phyloP scores from a whole-genome alignment of 1,284 basidiomycete species.

The Ganoderma lingzhi region DNA sequence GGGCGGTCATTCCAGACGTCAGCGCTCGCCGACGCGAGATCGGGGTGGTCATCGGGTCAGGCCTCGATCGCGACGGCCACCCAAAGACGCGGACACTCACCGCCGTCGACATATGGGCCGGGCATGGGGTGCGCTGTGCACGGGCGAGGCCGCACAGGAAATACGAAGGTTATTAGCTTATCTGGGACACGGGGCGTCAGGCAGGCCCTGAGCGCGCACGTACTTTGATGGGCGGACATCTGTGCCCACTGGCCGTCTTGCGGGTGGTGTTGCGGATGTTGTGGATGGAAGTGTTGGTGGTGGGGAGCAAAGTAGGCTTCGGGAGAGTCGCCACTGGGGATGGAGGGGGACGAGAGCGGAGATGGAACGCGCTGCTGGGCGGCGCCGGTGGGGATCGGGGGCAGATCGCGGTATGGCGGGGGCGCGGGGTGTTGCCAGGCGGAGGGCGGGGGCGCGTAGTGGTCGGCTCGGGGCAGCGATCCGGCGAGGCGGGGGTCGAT shows the following conservation, averaged over 20 bases:
- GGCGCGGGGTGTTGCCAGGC: slow-evolving; percentile 25
- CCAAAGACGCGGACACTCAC: slow-evolving; percentile 20
- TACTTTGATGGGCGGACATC: slow-evolving; percentile 21
- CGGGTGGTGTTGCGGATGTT: slow-evolving; percentile 4
- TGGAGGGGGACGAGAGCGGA: slow-evolving; percentile 31
- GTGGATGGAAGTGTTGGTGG: slow-evolving; percentile 8
- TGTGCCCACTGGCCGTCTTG: slow-evolving; percentile 26
- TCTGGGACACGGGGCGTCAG: slow-evolving; percentile 4
- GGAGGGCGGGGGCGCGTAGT: slow-evolving; percentile 20
- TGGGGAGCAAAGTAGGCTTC: slow-evolving; percentile 28
- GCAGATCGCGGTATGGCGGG: slow-evolving; percentile 26
- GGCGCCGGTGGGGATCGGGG: slow-evolving; percentile 13
- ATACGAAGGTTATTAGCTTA: slow-evolving; percentile 15
- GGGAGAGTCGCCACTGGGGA: slow-evolving; percentile 25
- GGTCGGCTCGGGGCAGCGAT: slow-evolving; percentile 24
- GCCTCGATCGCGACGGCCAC: slow-evolving; percentile 1
- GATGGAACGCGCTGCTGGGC: slow-evolving; percentile 29
- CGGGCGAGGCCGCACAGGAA: background rate
- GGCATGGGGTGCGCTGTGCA: slow-evolving; percentile 23
- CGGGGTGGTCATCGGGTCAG: too few species aligned
- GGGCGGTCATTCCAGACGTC: background rate
- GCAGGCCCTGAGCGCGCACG: background rate
- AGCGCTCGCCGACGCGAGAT: background rate
- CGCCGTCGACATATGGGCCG: slow-evolving; percentile 26
- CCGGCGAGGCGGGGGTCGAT: slow-evolving; percentile 18